Evolutionary conservation across 768 basidiomycete species (phyloP).

Genomic region (Boletellus sp.): DNA sequence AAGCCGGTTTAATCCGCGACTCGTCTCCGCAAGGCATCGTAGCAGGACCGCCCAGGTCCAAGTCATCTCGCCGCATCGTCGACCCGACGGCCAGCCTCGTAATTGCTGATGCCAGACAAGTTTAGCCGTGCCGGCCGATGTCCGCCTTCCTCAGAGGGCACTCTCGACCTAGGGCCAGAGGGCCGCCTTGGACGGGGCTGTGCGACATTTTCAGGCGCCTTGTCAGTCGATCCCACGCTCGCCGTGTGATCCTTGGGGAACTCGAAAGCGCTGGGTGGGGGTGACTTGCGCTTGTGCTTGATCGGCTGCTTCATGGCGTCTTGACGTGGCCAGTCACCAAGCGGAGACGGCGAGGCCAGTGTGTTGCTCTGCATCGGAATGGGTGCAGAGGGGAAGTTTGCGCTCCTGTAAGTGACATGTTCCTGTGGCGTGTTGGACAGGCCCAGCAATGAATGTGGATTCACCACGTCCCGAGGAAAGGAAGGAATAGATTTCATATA

Average conservation of each 20-base stretch:
- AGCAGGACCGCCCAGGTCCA: conserved; percentile 12
- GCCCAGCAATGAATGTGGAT: conserved; percentile 7
- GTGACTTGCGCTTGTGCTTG: conserved; percentile 11
- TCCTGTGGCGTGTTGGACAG: conserved; percentile 7
- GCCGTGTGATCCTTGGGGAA: conserved; percentile 16
- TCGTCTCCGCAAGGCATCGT: conserved; percentile 6
- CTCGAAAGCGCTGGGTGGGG: conserved; percentile 19
- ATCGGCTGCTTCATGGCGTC: conserved; percentile 33
- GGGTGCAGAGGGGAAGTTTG: conserved; percentile 22
- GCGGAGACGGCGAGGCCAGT: conserved; percentile 39
- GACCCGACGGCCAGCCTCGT: neutral
- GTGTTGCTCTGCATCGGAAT: conserved; percentile 8
- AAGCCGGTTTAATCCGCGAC: neutral
- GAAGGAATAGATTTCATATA: conserved; percentile 14
- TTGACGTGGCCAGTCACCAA: conserved; percentile 54
- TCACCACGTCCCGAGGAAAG: conserved; percentile 4
- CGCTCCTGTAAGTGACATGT: conserved; percentile 29
- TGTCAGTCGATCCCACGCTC: conserved; percentile 6
- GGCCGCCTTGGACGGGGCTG: conserved; percentile 30
- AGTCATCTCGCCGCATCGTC: neutral
- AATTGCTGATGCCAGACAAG: conserved; percentile 13
- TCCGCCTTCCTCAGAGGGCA: conserved; percentile 19
- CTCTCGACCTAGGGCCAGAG: conserved; percentile 29
- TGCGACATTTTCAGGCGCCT: neutral
- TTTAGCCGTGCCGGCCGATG: conserved; percentile 20